A percentile compares a stretch with the other conserved stretches of the same genome.
Evolutionary conservation across 257 asterid species (phyloP).

Genomic region (Penstemon davidsonii): DNA sequence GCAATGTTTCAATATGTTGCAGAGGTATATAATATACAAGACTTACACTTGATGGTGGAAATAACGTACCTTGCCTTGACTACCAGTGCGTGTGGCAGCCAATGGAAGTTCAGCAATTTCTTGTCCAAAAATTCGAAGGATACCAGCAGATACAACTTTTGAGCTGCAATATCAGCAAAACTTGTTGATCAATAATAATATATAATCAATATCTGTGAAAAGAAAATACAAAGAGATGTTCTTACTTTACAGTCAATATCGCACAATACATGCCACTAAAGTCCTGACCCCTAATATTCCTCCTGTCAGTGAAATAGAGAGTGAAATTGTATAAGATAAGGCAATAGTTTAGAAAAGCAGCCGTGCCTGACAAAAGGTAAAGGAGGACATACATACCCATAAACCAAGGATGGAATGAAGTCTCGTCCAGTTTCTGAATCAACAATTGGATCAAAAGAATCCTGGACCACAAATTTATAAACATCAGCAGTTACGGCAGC

Average conservation of each 20-base stretch:
- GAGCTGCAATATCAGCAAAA: constrained; percentile 62
- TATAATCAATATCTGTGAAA: constrained; percentile 13
- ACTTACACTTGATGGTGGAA: background rate
- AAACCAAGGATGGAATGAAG: constrained; percentile 95
- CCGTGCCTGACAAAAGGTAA: constrained; percentile 12
- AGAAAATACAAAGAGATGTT: constrained; percentile 12
- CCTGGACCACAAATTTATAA: constrained; percentile 55
- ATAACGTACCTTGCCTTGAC: constrained; percentile 77
- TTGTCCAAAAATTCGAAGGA: constrained; percentile 88
- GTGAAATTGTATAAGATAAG: constrained; percentile 14
- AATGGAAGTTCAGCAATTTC: constrained; percentile 93
- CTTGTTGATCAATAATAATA: constrained; percentile 24
- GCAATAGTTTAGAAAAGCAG: constrained; percentile 15
- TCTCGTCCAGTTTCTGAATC: constrained; percentile 96
- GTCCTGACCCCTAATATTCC: constrained; percentile 96
- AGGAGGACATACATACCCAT: constrained; percentile 60
- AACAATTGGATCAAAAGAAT: constrained; percentile 86
- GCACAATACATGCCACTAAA: constrained; percentile 97
- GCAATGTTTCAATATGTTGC: no score
- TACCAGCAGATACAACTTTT: constrained; percentile 87
- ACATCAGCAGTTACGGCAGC: constrained; percentile 22
- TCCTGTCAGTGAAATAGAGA: constrained; percentile 45
- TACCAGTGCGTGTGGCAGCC: constrained; percentile 78
- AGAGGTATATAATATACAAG: no score
- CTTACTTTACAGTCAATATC: constrained; percentile 83